A percentile compares a stretch with the other conserved stretches of the same genome.
Conservation (phyloP, 2,329 filamentous ascomycete genomes). For the Colletotrichum cordylinicola region DNA sequence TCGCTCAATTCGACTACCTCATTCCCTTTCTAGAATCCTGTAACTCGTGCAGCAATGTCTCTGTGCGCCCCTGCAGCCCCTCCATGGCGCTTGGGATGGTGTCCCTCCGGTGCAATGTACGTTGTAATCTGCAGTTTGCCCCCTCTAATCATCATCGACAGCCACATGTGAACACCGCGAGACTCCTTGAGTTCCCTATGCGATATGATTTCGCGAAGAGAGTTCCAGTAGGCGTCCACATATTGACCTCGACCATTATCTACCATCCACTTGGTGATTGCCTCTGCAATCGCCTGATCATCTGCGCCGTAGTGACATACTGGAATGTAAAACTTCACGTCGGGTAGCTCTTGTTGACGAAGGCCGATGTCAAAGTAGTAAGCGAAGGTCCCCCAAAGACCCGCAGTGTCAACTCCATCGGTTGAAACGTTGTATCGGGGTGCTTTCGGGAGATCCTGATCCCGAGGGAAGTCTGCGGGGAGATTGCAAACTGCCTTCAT, state of each 20-base stretch:
- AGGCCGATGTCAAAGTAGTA: constrained; percentile 1
- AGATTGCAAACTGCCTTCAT: constrained; percentile 6
- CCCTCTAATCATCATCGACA: constrained; percentile 2
- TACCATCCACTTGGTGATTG: neutral
- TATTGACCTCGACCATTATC: neutral
- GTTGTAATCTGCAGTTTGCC: neutral
- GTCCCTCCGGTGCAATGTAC: neutral
- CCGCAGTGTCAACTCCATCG: neutral
- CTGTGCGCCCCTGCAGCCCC: neutral
- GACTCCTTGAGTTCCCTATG: neutral
- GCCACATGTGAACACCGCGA: constrained; percentile 2
- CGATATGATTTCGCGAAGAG: neutral
- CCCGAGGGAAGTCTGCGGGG: neutral
- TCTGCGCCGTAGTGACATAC: constrained; percentile 1
- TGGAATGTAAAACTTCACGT: constrained; percentile 7
- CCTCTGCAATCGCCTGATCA: neutral
- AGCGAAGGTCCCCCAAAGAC: neutral
- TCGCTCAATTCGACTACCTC: neutral
- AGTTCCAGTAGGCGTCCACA: neutral
- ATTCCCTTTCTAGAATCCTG: neutral
- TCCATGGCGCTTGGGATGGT: neutral
- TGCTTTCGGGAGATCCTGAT: neutral
- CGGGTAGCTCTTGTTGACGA: neutral
- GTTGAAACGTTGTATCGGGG: neutral
- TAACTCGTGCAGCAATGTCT: neutral